phyloP scores from a whole-genome alignment of 2,329 filamentous ascomycete species.

The Elsinoe batatas region DNA sequence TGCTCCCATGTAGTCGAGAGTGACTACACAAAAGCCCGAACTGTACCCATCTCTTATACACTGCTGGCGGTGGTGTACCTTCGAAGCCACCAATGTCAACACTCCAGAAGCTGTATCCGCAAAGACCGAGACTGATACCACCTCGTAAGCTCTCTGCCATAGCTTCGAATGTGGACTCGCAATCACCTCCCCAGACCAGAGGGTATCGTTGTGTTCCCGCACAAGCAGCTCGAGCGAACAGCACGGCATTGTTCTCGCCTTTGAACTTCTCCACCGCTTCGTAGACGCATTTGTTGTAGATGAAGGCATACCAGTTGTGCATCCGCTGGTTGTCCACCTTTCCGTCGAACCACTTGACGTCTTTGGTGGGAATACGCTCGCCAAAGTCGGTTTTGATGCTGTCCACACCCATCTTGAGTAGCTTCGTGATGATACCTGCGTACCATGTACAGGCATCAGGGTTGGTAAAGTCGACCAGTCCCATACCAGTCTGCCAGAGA shows the following conservation, averaged over 20 bases:
- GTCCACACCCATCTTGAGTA: constrained; percentile 62
- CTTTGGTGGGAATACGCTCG: constrained; percentile 57
- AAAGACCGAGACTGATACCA: constrained; percentile 53
- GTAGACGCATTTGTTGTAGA: constrained; percentile 63
- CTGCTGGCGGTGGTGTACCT: constrained; percentile 50
- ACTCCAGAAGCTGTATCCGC: constrained; percentile 59
- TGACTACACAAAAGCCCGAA: constrained; percentile 63
- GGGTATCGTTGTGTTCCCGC: constrained; percentile 62
- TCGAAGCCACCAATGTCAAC: constrained; percentile 66
- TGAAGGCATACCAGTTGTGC: constrained; percentile 69
- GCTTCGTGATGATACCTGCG: constrained; percentile 47
- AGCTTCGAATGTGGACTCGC: constrained; percentile 62
- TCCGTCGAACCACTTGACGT: constrained; percentile 55
- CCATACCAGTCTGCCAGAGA: constrained; percentile 69
- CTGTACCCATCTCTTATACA: constrained; percentile 73
- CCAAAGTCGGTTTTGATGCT: constrained; percentile 69
- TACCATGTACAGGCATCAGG: constrained; percentile 59
- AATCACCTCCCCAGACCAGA: constrained; percentile 62
- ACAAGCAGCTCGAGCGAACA: constrained; percentile 59
- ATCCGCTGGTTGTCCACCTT: constrained; percentile 53
- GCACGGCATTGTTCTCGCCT: constrained; percentile 46
- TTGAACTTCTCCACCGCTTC: constrained; percentile 49
- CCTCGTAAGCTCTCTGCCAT: constrained; percentile 63
- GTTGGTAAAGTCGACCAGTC: constrained; percentile 64
- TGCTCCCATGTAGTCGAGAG: constrained; percentile 59